A percentile compares a stretch with the other conserved stretches of the same genome.
Conservation (phyloP, 1,284 basidiomycete species). For the Apiotrichum domesticum region DNA sequence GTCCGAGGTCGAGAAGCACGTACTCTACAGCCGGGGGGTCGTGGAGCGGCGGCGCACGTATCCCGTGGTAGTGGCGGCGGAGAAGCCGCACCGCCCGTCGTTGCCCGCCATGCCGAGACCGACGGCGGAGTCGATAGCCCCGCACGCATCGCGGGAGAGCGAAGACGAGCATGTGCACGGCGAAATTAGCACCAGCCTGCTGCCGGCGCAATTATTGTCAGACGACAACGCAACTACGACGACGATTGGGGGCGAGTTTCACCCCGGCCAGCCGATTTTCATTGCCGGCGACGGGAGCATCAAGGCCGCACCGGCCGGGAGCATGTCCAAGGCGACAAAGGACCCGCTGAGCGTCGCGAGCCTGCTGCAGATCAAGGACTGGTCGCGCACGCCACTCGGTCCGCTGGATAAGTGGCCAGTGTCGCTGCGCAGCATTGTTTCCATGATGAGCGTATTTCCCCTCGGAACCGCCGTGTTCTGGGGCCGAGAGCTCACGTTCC, state of each 20-base stretch:
- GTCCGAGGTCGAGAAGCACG: too few relatives aligned
- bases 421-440: constrained; percentile 27
- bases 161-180: too few relatives aligned
- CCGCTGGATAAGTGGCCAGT: constrained; percentile 33
- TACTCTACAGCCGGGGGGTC: too few relatives aligned
- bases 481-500: constrained; percentile 38
- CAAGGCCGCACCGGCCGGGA: not conserved
- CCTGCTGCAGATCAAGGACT: constrained; percentile 33
- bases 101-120: too few relatives aligned
- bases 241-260: not conserved
- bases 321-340: too few relatives aligned
- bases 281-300: not conserved
- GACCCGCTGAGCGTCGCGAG: constrained; percentile 20
- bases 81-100: too few relatives aligned
- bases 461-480: constrained; percentile 42
- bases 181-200: not conserved
- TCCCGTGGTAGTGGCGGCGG: too few relatives aligned
- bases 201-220: not conserved
- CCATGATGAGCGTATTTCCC: constrained; percentile 15
- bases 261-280: not conserved
- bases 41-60: too few relatives aligned
- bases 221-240: not conserved
- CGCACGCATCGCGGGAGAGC: too few relatives aligned
- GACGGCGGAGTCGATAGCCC: too few relatives aligned
- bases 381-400: constrained; percentile 37